Percentiles rank a stretch among this genome's conserved stretches.
These are phyloP conservation scores for Hypholoma sublateritium DNA, from an alignment of 768 basidiomycete species.

Conservation along the genomic window DNA sequence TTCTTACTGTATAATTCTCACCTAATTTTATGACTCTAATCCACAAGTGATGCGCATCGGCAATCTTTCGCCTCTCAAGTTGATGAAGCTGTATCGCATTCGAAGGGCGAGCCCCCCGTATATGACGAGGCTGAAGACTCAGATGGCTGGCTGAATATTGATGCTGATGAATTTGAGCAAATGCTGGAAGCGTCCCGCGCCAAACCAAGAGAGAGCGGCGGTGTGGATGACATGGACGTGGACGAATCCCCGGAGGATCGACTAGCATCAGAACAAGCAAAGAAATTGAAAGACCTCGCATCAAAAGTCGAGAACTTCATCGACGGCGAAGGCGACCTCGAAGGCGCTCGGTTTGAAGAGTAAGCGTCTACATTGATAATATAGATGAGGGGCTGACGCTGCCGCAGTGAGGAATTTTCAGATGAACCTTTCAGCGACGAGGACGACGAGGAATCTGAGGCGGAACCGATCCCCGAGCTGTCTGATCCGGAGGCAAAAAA, in stretches of 20 bases:
- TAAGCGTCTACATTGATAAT: slow-evolving; percentile 38
- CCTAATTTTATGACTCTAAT: no score
- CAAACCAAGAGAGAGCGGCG: slow-evolving; percentile 12
- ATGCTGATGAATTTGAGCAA: slow-evolving; percentile 73
- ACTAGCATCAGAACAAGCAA: slow-evolving; percentile 63
- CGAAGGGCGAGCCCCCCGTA: slow-evolving; percentile 27
- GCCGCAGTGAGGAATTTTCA: slow-evolving; percentile 60
- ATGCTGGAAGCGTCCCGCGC: slow-evolving; percentile 54
- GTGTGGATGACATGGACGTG: slow-evolving; percentile 40
- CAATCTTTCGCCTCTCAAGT: slow-evolving; percentile 78
- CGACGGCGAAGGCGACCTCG: slow-evolving; percentile 83
- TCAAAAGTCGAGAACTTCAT: slow-evolving; percentile 88
- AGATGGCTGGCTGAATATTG: slow-evolving; percentile 87
- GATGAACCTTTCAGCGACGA: slow-evolving; percentile 64
- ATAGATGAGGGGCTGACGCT: slow-evolving; percentile 3
- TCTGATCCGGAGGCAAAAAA: slow-evolving; percentile 44
- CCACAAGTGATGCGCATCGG: slow-evolving; percentile 54
- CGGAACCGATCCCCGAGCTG: slow-evolving; percentile 26
- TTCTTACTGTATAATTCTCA: background rate
- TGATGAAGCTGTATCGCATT: slow-evolving; percentile 56
- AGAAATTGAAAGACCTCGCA: slow-evolving; percentile 73
- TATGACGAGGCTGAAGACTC: slow-evolving; percentile 52
- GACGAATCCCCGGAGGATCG: slow-evolving; percentile 48
- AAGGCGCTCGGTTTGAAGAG: slow-evolving; percentile 92
- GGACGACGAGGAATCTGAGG: slow-evolving; percentile 40